A percentile compares a stretch with the other conserved stretches of the same genome.
phyloP scores from a whole-genome alignment of 345 rosid genomes.

The Viola odorata region DNA sequence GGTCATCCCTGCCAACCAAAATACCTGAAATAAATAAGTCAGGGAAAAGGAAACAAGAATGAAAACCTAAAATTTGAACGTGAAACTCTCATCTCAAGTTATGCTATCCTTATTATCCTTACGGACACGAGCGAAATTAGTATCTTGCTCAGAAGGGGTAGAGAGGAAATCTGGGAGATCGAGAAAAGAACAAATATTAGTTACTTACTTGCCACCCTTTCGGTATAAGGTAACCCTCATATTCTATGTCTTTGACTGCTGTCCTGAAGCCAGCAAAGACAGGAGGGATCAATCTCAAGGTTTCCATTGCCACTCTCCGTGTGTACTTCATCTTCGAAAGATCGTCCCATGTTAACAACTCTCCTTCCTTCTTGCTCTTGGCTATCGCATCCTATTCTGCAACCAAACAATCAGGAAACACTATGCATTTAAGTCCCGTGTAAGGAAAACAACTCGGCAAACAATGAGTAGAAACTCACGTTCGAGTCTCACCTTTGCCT shows the following conservation, averaged over 20 bases:
- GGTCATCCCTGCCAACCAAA: slow-evolving; percentile 24
- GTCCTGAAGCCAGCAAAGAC: slow-evolving; percentile 15
- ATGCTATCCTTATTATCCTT: no score
- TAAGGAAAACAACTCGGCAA: no score
- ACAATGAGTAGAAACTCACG: not conserved
- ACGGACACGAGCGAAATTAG: no score
- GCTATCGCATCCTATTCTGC: slow-evolving; percentile 19
- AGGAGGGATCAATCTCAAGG: slow-evolving; percentile 31
- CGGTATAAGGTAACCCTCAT: slow-evolving; percentile 27
- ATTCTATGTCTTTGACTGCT: slow-evolving; percentile 19
- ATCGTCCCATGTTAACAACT: slow-evolving; percentile 35
- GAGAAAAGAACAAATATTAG: no score
- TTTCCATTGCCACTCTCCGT: slow-evolving; percentile 34
- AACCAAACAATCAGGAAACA: not conserved
- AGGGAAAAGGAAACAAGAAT: no score
- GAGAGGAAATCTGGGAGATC: no score
- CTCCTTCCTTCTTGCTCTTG: slow-evolving; percentile 10
- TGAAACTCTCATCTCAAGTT: no score
- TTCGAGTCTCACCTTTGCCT: not conserved
- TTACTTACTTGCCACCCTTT: slow-evolving; percentile 36
- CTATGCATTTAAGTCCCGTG: no score
- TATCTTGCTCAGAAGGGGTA: no score
- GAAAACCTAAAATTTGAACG: no score
- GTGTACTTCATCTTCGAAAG: slow-evolving; percentile 32
- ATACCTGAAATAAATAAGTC: slow-evolving; percentile 12